Percentiles rank a stretch among this genome's conserved stretches.
phyloP scores from a whole-genome alignment of 1,284 basidiomycete genomes.

The Chondrostereum purpureum region DNA sequence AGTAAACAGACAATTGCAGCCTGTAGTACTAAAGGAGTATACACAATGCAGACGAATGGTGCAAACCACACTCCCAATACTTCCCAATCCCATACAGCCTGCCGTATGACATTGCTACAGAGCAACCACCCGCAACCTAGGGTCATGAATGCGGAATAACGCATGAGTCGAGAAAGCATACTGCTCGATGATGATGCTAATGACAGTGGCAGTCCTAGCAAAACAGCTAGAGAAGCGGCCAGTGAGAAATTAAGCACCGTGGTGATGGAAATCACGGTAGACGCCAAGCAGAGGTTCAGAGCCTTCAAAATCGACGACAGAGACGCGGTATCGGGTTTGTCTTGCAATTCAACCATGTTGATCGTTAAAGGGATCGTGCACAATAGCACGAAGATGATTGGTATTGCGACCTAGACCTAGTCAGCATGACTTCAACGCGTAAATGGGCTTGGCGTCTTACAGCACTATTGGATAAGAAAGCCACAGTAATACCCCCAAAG shows the following conservation, averaged over 20 bases:
- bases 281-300: constrained; percentile 70
- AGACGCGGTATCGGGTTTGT: constrained; percentile 27
- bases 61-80: constrained; percentile 69
- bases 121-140: constrained; percentile 57
- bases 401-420: constrained; percentile 20
- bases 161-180: constrained; percentile 23
- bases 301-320: constrained; percentile 55
- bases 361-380: constrained; percentile 23
- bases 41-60: constrained; percentile 68
- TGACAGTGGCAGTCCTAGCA: constrained; percentile 57
- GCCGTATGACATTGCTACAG: constrained; percentile 29
- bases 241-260: constrained; percentile 89
- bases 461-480: constrained; percentile 31
- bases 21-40: constrained; percentile 64
- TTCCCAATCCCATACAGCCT: constrained; percentile 65
- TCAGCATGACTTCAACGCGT: constrained; percentile 13
- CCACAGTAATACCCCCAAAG: constrained; percentile 32
- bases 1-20: constrained; percentile 51
- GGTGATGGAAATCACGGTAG: constrained; percentile 77
- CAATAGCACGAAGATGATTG: constrained; percentile 23
- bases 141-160: constrained; percentile 36
- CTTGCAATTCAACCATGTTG: constrained; percentile 17
- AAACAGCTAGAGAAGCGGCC: constrained; percentile 59
- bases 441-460: constrained; percentile 25
- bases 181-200: constrained; percentile 30